Conservation (phyloP, 164 flowering plant genomes). For the Litsea cubeba region DNA sequence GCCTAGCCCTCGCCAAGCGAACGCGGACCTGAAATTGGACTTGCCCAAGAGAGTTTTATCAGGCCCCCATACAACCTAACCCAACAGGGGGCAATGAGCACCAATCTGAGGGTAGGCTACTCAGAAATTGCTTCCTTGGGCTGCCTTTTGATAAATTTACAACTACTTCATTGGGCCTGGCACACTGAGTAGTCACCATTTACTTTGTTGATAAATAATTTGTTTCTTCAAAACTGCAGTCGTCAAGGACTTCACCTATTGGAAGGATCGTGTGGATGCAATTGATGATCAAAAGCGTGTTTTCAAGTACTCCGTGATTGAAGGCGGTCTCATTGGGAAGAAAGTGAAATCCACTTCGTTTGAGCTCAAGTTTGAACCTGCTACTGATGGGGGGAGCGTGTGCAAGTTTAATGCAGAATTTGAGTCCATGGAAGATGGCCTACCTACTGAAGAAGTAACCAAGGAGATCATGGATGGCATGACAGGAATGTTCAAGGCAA, state of each 20-base stretch:
- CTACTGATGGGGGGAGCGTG: not conserved
- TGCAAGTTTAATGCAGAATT: not conserved
- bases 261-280: slow-evolving; percentile 4
- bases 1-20: too few species aligned
- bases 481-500: slow-evolving; percentile 4
- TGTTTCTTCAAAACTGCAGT: not conserved
- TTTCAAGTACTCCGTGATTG: slow-evolving; percentile 2
- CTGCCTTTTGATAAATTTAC: too few species aligned
- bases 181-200: too few species aligned
- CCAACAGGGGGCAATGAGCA: too few species aligned
- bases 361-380: slow-evolving; percentile 2
- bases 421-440: not conserved
- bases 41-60: too few species aligned
- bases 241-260: not conserved
- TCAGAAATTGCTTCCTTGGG: too few species aligned
- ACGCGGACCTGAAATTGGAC: too few species aligned
- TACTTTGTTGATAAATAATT: too few species aligned
- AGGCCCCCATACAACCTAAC: too few species aligned
- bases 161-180: too few species aligned
- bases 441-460: not conserved
- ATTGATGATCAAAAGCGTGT: slow-evolving; percentile 1
- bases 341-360: slow-evolving; percentile 1
- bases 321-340: slow-evolving; percentile 7
- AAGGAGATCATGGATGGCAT: slow-evolving; percentile 4
- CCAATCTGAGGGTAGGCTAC: too few species aligned